phyloP scores from a whole-genome alignment of 495 filamentous ascomycete genomes.

The Beverwykella pulmonaria region DNA sequence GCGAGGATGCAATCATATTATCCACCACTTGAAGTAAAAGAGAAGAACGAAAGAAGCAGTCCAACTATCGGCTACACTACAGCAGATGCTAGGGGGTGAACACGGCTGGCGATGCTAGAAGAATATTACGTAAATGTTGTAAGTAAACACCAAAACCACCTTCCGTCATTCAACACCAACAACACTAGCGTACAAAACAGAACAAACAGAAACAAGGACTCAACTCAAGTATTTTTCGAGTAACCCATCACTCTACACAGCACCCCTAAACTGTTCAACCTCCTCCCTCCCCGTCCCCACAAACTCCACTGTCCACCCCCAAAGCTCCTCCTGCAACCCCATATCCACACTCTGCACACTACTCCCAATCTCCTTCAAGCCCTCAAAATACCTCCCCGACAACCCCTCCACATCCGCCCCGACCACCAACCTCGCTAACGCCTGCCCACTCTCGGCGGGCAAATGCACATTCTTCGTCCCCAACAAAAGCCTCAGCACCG shows the following conservation, averaged over 20 bases:
- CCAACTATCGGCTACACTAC: too few species aligned
- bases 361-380: constrained; percentile 43
- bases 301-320: constrained; percentile 53
- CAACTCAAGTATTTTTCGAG: too few species aligned
- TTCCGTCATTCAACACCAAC: too few species aligned
- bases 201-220: too few species aligned
- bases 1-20: too few species aligned
- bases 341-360: constrained; percentile 49
- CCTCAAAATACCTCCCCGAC: constrained; percentile 50
- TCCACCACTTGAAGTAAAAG: too few species aligned
- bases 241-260: not conserved
- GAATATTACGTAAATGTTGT: too few species aligned
- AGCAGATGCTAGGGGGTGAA: too few species aligned
- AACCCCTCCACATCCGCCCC: constrained; percentile 32
- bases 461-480: constrained; percentile 45
- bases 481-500: constrained; percentile 43
- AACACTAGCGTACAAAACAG: too few species aligned
- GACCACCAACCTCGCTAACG: constrained; percentile 43
- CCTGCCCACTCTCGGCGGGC: constrained; percentile 45
- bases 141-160: too few species aligned
- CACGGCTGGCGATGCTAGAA: too few species aligned
- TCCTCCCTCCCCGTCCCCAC: constrained; percentile 37
- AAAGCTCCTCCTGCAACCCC: constrained; percentile 53
- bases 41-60: too few species aligned
- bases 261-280: not conserved